phyloP scores from a whole-genome alignment of 2,329 filamentous ascomycete genomes.

The Phialophora tarda region DNA sequence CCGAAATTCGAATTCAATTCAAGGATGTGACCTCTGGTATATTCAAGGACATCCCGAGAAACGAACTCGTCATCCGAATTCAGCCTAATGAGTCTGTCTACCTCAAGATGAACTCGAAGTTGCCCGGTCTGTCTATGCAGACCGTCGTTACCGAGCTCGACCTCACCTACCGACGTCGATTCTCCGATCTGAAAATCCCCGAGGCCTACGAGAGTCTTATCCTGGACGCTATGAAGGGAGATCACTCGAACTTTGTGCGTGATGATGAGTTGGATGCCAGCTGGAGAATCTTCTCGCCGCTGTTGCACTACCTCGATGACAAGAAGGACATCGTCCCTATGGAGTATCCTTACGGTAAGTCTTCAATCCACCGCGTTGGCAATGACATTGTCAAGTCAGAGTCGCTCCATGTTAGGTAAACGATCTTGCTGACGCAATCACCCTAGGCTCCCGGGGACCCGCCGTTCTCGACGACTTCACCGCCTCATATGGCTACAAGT shows the following conservation, averaged over 20 bases:
- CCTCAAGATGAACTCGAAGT: slow-evolving; percentile 99
- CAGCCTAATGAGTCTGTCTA: slow-evolving; percentile 99
- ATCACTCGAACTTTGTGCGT: slow-evolving; percentile 99
- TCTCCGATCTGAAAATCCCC: slow-evolving; percentile 98
- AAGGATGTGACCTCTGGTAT: slow-evolving; percentile 99
- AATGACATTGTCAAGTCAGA: not conserved
- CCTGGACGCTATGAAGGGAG: slow-evolving; percentile 95
- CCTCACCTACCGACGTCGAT: slow-evolving; percentile 94
- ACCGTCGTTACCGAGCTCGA: slow-evolving; percentile 98
- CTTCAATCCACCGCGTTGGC: not conserved
- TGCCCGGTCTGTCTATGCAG: slow-evolving; percentile 98
- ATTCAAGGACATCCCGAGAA: slow-evolving; percentile 99
- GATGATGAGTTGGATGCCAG: slow-evolving; percentile 96
- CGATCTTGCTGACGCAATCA: not conserved
- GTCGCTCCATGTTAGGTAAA: not conserved
- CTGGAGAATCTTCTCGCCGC: slow-evolving; percentile 98
- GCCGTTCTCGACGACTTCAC: slow-evolving; percentile 98
- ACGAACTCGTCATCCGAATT: slow-evolving; percentile 98
- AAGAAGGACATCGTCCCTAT: slow-evolving; percentile 99
- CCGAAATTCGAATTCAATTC: slow-evolving; percentile 98
- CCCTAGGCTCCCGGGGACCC: slow-evolving; percentile 87
- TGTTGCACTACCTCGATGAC: slow-evolving; percentile 96
- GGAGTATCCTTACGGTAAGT: slow-evolving; percentile 98
- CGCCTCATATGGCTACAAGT: slow-evolving; percentile 97
- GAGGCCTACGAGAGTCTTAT: slow-evolving; percentile 99